Base-by-base conservation (phyloP, 2,329 filamentous ascomycete species). In the Pestalotiopsis sp. region DNA sequence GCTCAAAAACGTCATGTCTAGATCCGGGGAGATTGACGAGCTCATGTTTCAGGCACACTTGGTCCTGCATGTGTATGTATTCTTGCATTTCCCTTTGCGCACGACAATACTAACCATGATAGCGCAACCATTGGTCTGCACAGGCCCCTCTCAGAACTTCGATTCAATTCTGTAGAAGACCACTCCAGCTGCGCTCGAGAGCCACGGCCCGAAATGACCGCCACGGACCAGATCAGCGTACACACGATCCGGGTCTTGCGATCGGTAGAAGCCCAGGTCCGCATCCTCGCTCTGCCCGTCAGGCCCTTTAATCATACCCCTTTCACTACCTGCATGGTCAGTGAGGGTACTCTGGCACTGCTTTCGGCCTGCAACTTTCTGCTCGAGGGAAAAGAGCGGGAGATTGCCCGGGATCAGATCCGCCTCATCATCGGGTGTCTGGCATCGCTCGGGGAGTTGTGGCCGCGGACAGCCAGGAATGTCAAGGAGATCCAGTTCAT, bases 251-350 rank as follows among this genome's bases (percentile, higher is more conserved):
- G 81, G 13, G 79, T 80, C 2, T 71, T 83, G 4, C 75, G 77
- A 4, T 74, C 82, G 0, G 77, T 80, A 2, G 78, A 83, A 57
- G 78, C 76, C 1, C 81, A 83, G 39, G 76, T 83, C 23, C 76
- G 77, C 1, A 77, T 84, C 0, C 62, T 84, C 13, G 74, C 81
- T 0, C 69, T 84, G 4, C 81, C 82, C 0, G 73, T 72, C 0
- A 71, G 71, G 2, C 74, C 73, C 13, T 81, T 81, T 52, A 69
- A 75, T 58, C 81, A 84, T 67, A 79, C 76, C 0, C 82, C 82
- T 0, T 84, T 84, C 56, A 74, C 73, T 0, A 81, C 78, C 0
- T 84, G 82, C 73, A 83, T 83, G 80, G 70, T 82, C 13, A 81
- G 76, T 56, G 78, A 79, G 20, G 82, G 79, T 0, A 80, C 78